A percentile compares a stretch with the other conserved stretches of the same genome.
phyloP scores from a whole-genome alignment of 1,284 basidiomycete species.

The Leccinum subrobustum region DNA sequence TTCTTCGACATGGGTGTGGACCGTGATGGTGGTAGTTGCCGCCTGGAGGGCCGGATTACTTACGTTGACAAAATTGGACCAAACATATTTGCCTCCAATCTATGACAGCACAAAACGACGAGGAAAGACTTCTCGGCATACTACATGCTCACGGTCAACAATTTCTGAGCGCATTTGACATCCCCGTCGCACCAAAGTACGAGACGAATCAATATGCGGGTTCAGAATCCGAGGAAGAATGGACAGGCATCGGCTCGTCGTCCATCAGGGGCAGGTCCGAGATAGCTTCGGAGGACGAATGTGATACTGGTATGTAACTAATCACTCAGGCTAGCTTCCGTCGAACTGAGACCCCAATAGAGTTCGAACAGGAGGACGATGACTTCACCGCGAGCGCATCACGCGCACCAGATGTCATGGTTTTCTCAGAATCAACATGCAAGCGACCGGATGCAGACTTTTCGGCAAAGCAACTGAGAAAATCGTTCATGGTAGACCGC shows the following conservation, averaged over 20 bases:
- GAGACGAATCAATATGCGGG: constrained; percentile 24
- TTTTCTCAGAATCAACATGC: constrained; percentile 50
- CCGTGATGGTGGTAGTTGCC: not conserved
- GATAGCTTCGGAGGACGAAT: constrained; percentile 17
- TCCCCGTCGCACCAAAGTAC: constrained; percentile 29
- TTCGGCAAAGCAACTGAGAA: constrained; percentile 47
- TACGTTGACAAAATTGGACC: not conserved
- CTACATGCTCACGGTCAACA: constrained; percentile 65
- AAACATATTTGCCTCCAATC: constrained; percentile 9
- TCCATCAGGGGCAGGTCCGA: constrained; percentile 2
- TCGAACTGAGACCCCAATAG: constrained; percentile 18
- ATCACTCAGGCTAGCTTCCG: not conserved
- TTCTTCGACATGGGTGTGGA: constrained; percentile 37
- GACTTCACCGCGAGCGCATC: constrained; percentile 37
- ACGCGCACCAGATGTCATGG: constrained; percentile 44
- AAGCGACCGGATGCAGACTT: constrained; percentile 24
- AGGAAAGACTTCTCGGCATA: constrained; percentile 47
- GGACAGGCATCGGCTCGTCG: constrained; percentile 29
- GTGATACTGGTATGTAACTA: constrained; percentile 19
- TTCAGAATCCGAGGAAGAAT: constrained; percentile 34
- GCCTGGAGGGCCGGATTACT: not conserved
- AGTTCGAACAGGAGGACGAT: constrained; percentile 43
- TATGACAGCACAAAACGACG: constrained; percentile 25
- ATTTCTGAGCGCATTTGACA: constrained; percentile 57
- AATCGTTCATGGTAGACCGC: constrained; percentile 66